Base-by-base conservation (phyloP, 345 rosid genomes). In the Cardamine resedifolia region DNA sequence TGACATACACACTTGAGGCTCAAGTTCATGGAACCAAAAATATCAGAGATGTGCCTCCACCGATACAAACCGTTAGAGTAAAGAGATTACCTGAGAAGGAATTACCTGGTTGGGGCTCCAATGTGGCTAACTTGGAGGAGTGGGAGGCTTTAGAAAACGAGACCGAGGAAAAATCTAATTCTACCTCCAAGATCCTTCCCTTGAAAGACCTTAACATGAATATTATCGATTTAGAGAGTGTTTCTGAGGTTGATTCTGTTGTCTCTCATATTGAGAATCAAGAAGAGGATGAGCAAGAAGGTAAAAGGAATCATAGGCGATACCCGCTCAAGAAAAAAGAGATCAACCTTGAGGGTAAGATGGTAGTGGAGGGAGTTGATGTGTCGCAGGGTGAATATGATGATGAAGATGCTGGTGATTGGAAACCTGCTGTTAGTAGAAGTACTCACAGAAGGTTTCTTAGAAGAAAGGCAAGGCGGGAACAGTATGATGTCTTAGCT, bases 31-130 rank as follows among this genome's bases (percentile, higher is more conserved):
- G 99, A 7, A 86, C 84, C 4, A 74, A 71, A 38, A 84, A 88
- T 80, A 64, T 95, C 5, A 88, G 91, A 78, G 90, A 88, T 45
- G 85, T 68, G 1, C 98, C 99, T 38, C 94, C 90, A 4, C 96
- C 96, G 33, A 83, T 92, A 27, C 93, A 88, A 52, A 79, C 89
- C 0, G 86, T 95, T 60, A 84, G 77, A 19, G 89, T 90, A 23
- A 90, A 79, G 87, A 90, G 96, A 73, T 80, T 92, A 65, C 96
- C 94, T 2, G 98, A 88, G 76, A 88, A 86, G 83, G 97, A 90
- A 0, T 44, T 90, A 83, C 97, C 96, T 44, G 98, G 97, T 24
- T 95, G 99, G 99, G 98, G 98, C 9, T 79, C 86, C 7, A 95
- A 91, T 84, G 98, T 95, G 44, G 79, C 96, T 75, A 90, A 95